phyloP scores from a whole-genome alignment of 768 basidiomycete species.

The Pisolithus marmoratus region DNA sequence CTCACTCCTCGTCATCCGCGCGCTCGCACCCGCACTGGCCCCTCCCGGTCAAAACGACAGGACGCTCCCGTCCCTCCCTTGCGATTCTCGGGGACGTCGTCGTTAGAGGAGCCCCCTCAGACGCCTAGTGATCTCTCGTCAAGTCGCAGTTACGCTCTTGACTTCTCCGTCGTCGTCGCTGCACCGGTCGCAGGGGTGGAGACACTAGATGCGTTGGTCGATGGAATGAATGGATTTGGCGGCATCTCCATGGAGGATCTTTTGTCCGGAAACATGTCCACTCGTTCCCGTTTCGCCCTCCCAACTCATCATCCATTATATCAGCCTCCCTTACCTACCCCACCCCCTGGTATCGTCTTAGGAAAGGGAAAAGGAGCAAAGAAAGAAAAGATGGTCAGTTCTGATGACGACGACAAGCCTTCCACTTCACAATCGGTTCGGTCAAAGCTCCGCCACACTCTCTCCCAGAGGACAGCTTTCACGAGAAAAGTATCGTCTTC shows the following conservation, averaged over 20 bases:
- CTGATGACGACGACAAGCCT: conserved; percentile 48
- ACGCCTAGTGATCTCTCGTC: conserved; percentile 52
- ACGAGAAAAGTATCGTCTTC: conserved; percentile 24
- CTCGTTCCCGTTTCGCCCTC: conserved; percentile 50
- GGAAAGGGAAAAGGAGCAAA: conserved; percentile 39
- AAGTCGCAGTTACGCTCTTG: conserved; percentile 24
- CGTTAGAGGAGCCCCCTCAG: conserved; percentile 68
- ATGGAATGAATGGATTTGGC: conserved; percentile 90
- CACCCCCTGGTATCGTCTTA: conserved; percentile 73
- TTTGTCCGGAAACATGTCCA: conserved; percentile 38
- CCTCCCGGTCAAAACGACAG: conserved; percentile 38
- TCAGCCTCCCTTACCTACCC: conserved; percentile 78
- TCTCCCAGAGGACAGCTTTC: conserved; percentile 14
- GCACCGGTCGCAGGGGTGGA: conserved; percentile 78
- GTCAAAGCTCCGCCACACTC: conserved; percentile 15
- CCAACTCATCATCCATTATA: conserved; percentile 68
- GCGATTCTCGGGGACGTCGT: conserved; percentile 65
- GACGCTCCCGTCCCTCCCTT: conserved; percentile 44
- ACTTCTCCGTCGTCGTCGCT: conserved; percentile 64
- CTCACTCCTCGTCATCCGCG: conserved; percentile 38
- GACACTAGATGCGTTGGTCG: conserved; percentile 83
- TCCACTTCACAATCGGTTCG: conserved; percentile 12
- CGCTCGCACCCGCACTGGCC: conserved; percentile 53
- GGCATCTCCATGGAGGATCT: conserved; percentile 53
- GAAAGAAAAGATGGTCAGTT: conserved; percentile 28